Base-by-base conservation (phyloP, 352 stramenopile species). In the Pythium chondricola region DNA sequence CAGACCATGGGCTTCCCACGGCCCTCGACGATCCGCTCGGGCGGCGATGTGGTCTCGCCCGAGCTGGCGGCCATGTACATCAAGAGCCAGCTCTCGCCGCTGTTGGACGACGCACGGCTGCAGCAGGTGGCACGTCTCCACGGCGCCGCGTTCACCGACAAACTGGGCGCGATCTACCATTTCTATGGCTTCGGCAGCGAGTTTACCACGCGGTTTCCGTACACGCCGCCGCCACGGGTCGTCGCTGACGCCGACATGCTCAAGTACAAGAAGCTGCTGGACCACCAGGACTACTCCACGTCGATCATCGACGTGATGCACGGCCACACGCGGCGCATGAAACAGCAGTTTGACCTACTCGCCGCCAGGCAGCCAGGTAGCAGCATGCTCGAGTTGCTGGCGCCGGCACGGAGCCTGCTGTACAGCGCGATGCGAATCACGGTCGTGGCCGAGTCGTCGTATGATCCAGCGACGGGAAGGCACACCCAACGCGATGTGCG, bases 231-330 rank as follows among this genome's bases (percentile, higher is more conserved):
- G n/a, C n/a, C n/a, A n/a, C n/a, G n/a, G n/a, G n/a, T 10, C 52
- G 74, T 7, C 11, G 35, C 56, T 1, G 16, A n/a, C 5, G 67
- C 60, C 33, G 73, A 86, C 41, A 47, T 84, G 26, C 80, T 83
- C 25, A 48, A 40, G 24, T 90, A 82, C 58, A 72, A 65, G 50
- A 71, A 52, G 39, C 30, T 91, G 43, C 54, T 93, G 2, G 80
- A 92, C 42, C 47, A 63, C 14, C 67, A 68, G 21, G 63, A 80
- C 17, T 87, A 73, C 24, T 77, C 80, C 6, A 52, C 30, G 0
- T 79, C 77, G 21, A 44, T 82, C 5, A 74, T 93, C 24, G 80
- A 93, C 27, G 67, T 92, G 25, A 29, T 93, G 29, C 66, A 83
- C 43, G 68, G 61, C 3, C 58, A 74, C 29, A 38, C 52, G 2